Conservation (phyloP, 495 filamentous ascomycete species). For the Daldinia vernicosa region DNA sequence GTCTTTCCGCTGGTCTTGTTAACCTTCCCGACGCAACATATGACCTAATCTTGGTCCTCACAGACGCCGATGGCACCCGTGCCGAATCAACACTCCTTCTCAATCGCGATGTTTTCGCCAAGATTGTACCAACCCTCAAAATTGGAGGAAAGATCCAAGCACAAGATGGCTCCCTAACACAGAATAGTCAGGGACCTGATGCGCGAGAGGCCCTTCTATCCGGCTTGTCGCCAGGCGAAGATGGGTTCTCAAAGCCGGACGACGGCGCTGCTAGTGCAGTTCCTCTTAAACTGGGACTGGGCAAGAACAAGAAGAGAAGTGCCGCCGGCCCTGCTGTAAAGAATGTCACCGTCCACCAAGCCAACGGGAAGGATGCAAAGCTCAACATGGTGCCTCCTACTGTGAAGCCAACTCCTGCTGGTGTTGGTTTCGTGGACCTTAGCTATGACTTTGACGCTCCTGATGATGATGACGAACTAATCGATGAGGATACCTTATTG, state of each 20-base stretch:
- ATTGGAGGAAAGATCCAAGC: slow-evolving; percentile 72
- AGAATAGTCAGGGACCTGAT: slow-evolving; percentile 54
- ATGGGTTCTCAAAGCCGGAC: slow-evolving; percentile 77
- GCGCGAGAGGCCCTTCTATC: slow-evolving; percentile 80
- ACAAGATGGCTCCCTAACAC: slow-evolving; percentile 70
- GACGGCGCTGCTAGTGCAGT: slow-evolving; percentile 70
- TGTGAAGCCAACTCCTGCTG: slow-evolving; percentile 54
- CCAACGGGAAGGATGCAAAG: slow-evolving; percentile 34
- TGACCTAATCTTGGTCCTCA: slow-evolving; percentile 84
- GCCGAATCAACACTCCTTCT: slow-evolving; percentile 68
- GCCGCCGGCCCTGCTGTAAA: slow-evolving; percentile 35
- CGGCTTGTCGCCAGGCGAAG: slow-evolving; percentile 71
- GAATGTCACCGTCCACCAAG: slow-evolving; percentile 33
- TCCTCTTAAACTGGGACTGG: slow-evolving; percentile 70
- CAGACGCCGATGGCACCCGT: slow-evolving; percentile 71
- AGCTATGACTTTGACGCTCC: slow-evolving; percentile 71
- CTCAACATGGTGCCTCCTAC: slow-evolving; percentile 45
- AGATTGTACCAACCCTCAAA: slow-evolving; percentile 73
- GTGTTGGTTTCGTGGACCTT: slow-evolving; percentile 78
- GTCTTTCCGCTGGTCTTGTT: slow-evolving; percentile 83
- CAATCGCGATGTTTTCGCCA: slow-evolving; percentile 71
- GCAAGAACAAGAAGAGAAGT: slow-evolving; percentile 67
- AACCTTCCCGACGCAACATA: slow-evolving; percentile 79
- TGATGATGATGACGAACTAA: slow-evolving; percentile 76
- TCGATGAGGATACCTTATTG: slow-evolving; percentile 88